Evolutionary conservation across 345 rosid species (phyloP).

Genomic region (Moricandia moricandioides): DNA sequence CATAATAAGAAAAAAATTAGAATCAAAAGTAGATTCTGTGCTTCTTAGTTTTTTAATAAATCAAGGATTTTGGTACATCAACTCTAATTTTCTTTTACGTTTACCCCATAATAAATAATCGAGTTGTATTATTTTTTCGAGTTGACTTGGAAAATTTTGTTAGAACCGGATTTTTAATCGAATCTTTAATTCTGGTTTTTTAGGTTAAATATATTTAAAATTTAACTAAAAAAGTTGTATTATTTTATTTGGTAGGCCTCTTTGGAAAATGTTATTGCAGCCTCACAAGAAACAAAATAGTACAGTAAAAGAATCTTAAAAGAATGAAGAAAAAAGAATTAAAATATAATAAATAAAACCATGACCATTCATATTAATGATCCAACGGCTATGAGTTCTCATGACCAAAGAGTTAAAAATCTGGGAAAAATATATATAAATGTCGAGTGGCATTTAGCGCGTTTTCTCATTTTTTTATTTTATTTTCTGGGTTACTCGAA

Average conservation of each 20-base stretch:
- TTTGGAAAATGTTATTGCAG: constrained; percentile 22
- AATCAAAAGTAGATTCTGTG: constrained; percentile 21
- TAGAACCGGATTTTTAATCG: too few relatives aligned
- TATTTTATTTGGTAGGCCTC: background rate
- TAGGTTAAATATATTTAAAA: too few relatives aligned
- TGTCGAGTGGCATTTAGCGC: constrained; percentile 31
- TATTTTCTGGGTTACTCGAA: constrained; percentile 32
- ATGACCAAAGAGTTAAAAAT: background rate
- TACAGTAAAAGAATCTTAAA: constrained; percentile 11
- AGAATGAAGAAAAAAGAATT: background rate
- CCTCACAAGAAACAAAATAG: constrained; percentile 8
- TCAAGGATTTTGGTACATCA: background rate
- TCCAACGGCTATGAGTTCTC: constrained; percentile 32
- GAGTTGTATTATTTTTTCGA: background rate
- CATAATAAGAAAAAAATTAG: background rate
- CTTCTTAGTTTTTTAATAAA: background rate
- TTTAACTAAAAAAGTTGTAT: too few relatives aligned
- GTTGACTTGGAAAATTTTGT: too few relatives aligned
- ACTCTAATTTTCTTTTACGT: background rate
- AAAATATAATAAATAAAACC: background rate
- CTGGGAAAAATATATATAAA: constrained; percentile 25
- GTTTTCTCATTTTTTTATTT: constrained; percentile 22
- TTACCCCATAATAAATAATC: background rate
- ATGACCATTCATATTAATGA: constrained; percentile 28
- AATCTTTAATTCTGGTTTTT: too few relatives aligned